Base-by-base conservation (phyloP, 2,329 filamentous ascomycete genomes). In the Penicillium vulpinum region DNA sequence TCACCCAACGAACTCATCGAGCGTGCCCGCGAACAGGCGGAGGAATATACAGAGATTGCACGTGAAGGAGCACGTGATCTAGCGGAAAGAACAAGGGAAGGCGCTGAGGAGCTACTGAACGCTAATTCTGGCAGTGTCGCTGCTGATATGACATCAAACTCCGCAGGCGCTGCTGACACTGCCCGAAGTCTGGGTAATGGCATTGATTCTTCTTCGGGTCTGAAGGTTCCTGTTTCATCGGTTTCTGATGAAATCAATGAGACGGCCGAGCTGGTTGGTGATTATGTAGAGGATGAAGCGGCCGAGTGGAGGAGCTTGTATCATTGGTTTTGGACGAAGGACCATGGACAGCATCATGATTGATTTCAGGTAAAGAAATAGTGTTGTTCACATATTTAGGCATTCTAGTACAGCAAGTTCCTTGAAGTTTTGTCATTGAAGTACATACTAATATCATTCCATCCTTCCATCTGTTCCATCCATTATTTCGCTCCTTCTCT, bases 251-350 rank as follows among this genome's bases (percentile, higher is more conserved):
- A 69, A 11, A 64, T 73, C 5, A 75, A 78, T 57, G 77, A 78
- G 58, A 76, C 76, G 31, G 77, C 76, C 8, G 76, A 78, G 58
- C 67, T 79, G 61, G 75, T 79, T 16, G 72, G 69, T 3, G 77
- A 79, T 55, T 79, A 78, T 62, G 74, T 79, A 28, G 75, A 78
- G 48, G 77, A 78, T 56, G 75, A 75, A 38, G 69, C 70, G 10
- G 67, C 61, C 2, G 71, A 75, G 48, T 77, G 75, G 74, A 71
- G 70, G 60, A 72, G 67, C 43, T 58, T 78, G 45, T 78, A 79
- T 55, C 70, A 71, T 56, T 76, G 73, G 73, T 76, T 77, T 40
- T 74, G 73, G 73, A 73, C 70, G 51, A 75, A 70, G 59, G 67
- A 67, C 28, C 60, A 56, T 10, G 59, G 44, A 2, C 22, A 44